These are phyloP conservation scores for Emydomyces testavorans DNA, from an alignment of 2,329 filamentous ascomycete genomes.

Conservation along the genomic window DNA sequence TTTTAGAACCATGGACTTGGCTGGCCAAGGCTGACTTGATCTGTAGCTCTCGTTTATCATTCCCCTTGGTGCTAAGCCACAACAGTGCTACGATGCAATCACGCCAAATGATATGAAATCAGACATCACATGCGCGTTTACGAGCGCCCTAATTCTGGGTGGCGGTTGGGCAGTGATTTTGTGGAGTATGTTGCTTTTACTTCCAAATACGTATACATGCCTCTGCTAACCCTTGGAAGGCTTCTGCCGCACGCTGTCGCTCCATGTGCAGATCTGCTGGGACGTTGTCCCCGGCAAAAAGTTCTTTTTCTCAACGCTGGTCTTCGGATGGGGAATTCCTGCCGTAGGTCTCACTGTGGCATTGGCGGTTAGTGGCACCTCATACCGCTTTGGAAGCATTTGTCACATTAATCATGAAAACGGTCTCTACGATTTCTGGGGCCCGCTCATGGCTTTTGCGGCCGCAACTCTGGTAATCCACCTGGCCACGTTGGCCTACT, in stretches of 20 bases:
- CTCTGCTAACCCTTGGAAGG: constrained; percentile 31
- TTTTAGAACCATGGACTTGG: neutral
- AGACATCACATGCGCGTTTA: constrained; percentile 71
- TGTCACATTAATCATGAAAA: constrained; percentile 91
- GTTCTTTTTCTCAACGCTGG: constrained; percentile 79
- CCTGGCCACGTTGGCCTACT: constrained; percentile 76
- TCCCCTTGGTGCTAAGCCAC: constrained; percentile 63
- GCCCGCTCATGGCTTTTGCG: constrained; percentile 69
- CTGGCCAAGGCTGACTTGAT: constrained; percentile 18
- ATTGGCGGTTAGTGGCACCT: constrained; percentile 78
- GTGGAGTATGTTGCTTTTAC: constrained; percentile 50
- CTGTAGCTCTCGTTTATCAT: constrained; percentile 76
- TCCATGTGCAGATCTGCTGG: constrained; percentile 98
- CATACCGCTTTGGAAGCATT: constrained; percentile 79
- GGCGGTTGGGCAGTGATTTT: constrained; percentile 75
- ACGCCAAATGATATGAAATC: constrained; percentile 89
- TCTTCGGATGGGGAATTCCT: constrained; percentile 73
- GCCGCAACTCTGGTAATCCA: constrained; percentile 68
- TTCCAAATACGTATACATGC: neutral
- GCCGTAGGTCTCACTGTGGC: constrained; percentile 62
- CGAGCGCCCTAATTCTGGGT: constrained; percentile 71
- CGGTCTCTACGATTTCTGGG: constrained; percentile 78
- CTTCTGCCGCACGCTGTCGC: constrained; percentile 76
- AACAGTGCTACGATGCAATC: constrained; percentile 78
- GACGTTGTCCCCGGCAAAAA: constrained; percentile 75